phyloP scores from a whole-genome alignment of 345 rosid genomes.

The Durio zibethinus region DNA sequence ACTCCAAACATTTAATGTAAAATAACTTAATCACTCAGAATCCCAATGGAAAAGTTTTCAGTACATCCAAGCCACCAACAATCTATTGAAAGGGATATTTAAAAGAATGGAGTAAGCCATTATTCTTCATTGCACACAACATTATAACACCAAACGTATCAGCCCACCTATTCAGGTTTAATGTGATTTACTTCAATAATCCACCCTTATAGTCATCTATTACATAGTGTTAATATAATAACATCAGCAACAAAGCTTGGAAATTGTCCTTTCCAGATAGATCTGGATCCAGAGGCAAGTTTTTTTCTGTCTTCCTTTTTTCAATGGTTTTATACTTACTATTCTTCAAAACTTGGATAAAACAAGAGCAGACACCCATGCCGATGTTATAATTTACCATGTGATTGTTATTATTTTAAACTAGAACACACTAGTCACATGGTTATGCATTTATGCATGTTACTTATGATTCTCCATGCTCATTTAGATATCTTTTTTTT shows the following conservation, averaged over 20 bases:
- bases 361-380: constrained; percentile 2
- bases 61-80: not conserved
- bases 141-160: not conserved
- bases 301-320: not conserved
- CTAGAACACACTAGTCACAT: not conserved
- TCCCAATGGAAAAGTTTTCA: not conserved
- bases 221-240: not conserved
- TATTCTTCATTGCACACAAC: not conserved
- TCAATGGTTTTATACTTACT: not conserved
- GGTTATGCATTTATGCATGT: not conserved
- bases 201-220: not conserved
- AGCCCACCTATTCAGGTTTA: not conserved
- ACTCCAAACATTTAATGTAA: not conserved
- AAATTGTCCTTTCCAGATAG: constrained; percentile 9
- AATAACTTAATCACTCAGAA: not conserved
- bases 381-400: not conserved
- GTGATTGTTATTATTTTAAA: not conserved
- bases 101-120: not conserved
- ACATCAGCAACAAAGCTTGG: not conserved
- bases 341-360: not conserved
- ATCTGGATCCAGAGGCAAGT: constrained; percentile 8
- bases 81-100: not conserved
- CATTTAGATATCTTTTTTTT: not conserved
- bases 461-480: not conserved
- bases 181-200: not conserved